Evolutionary conservation across 2,329 filamentous ascomycete genomes (phyloP).

Genomic region (Claviceps purpurea): DNA sequence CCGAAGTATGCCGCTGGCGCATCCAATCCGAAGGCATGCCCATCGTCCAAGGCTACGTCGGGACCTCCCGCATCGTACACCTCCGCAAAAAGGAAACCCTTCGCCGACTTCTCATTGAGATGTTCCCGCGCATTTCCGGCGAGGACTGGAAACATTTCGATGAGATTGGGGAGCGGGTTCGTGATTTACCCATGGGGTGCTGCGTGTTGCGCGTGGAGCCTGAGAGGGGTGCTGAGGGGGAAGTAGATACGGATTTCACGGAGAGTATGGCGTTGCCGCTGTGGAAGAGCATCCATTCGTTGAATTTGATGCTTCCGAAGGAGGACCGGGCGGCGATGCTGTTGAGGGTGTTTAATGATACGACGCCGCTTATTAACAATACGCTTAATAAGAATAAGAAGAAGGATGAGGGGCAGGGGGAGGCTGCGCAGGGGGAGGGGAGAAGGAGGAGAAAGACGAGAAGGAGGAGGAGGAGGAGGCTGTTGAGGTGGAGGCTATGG

Average conservation of each 20-base stretch:
- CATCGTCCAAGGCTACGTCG: constrained; percentile 83
- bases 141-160: constrained; percentile 63
- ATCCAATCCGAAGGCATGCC: constrained; percentile 91
- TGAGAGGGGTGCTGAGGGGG: constrained; percentile 28
- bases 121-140: constrained; percentile 82
- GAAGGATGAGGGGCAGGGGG: constrained; percentile 10
- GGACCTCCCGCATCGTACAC: constrained; percentile 59
- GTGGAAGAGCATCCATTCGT: constrained; percentile 82
- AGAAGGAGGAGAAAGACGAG: background rate
- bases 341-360: constrained; percentile 80
- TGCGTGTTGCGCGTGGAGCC: constrained; percentile 78
- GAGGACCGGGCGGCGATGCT: constrained; percentile 91
- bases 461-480: constrained; percentile 18
- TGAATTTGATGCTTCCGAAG: constrained; percentile 97
- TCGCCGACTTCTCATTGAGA: constrained; percentile 72
- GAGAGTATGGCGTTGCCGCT: constrained; percentile 83
- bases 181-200: constrained; percentile 77
- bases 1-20: constrained; percentile 81
- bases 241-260: constrained; percentile 35
- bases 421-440: background rate
- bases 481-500: constrained; percentile 12
- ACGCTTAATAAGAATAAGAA: constrained; percentile 35
- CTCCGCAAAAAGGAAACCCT: constrained; percentile 70
- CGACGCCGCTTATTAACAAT: constrained; percentile 67
- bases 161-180: constrained; percentile 76